Evolutionary conservation across 805 yeast genomes (phyloP).

Genomic region (Sungouiozyma intestinalis): DNA sequence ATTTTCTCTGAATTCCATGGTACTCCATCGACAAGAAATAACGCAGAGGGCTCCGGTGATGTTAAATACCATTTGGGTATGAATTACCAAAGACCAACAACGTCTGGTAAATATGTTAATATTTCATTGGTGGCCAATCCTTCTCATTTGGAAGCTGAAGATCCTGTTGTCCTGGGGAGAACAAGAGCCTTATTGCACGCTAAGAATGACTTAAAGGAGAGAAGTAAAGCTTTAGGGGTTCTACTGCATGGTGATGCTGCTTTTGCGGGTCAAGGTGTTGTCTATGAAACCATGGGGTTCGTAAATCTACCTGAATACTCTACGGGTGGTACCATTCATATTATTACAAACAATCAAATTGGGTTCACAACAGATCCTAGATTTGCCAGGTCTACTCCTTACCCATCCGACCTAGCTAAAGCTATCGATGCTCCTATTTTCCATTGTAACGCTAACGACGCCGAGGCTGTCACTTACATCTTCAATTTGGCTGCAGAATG

Average conservation of each 20-base stretch:
- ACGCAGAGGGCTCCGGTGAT: slow-evolving; percentile 88
- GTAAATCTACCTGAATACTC: slow-evolving; percentile 86
- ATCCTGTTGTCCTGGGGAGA: slow-evolving; percentile 96
- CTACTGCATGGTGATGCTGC: slow-evolving; percentile 99
- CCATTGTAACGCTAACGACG: slow-evolving; percentile 98
- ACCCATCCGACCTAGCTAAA: slow-evolving; percentile 96
- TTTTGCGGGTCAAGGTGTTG: slow-evolving; percentile 97
- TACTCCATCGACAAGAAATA: slow-evolving; percentile 53
- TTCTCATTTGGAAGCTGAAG: slow-evolving; percentile 98
- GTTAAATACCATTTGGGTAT: slow-evolving; percentile 98
- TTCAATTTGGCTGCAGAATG: slow-evolving; percentile 97
- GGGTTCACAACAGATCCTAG: slow-evolving; percentile 99
- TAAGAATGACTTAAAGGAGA: slow-evolving; percentile 76
- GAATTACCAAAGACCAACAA: slow-evolving; percentile 98
- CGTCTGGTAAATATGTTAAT: slow-evolving; percentile 93
- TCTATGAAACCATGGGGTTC: slow-evolving; percentile 96
- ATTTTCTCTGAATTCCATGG: slow-evolving; percentile 95
- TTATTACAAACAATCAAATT: slow-evolving; percentile 94
- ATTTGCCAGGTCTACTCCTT: slow-evolving; percentile 93
- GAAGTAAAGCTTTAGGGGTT: slow-evolving; percentile 81
- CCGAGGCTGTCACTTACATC: slow-evolving; percentile 83
- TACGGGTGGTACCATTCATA: slow-evolving; percentile 97
- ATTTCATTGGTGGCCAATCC: slow-evolving; percentile 97
- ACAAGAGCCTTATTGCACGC: slow-evolving; percentile 91
- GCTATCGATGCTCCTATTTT: slow-evolving; percentile 95